Base-by-base conservation (phyloP, 163 green algal genomes). In the Coccomyxa subellipsoidea region DNA sequence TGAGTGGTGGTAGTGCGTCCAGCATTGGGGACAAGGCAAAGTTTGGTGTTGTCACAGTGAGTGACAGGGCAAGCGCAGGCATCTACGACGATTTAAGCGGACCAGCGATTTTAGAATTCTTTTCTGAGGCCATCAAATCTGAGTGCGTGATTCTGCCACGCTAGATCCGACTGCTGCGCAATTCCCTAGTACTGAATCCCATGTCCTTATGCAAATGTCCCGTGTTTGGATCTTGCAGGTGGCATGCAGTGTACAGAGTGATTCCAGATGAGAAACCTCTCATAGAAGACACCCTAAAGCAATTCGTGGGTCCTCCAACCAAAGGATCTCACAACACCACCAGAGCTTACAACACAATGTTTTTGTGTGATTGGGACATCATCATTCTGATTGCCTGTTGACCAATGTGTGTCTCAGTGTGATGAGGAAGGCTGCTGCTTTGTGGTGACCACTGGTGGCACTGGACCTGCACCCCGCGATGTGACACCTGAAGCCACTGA, bases 401-500 rank as follows among this genome's bases (percentile, higher is more conserved):
- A 59, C 21, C 4, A 27, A 27, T 18, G 21, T 12, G 47, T 23
- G 9, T 4, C 77, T 34, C 87, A 95, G 92, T 90, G 92, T 37
- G 94, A 98, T 87, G 80, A 85, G 0, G 85, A 93, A 71, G 87
- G 90, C 36, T 98, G 95, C 89, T 95, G 90, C 80, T 79, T 98
- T n/a, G 91, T 98, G 54, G 92, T 98, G 4, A 98, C 95, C 5
- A 98, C 94, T 15, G 95, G 95, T 7, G 95, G 95, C 75, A 98
- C 95, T 27, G 95, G 95, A 4, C 95, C 95, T 7, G 92, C 94
- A 1, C 88, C 92, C 0, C 84, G 95, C 9, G 95, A 98, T 73
- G 93, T 98, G 25, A 98, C 95, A 8, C 95, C 95, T 39, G 95
- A 98, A 70, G 95, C 95, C 1, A 98, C 95, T 35, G 92, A 96